Conservation (phyloP, 495 filamentous ascomycete species). For the Trichoderma orchidacearum region DNA sequence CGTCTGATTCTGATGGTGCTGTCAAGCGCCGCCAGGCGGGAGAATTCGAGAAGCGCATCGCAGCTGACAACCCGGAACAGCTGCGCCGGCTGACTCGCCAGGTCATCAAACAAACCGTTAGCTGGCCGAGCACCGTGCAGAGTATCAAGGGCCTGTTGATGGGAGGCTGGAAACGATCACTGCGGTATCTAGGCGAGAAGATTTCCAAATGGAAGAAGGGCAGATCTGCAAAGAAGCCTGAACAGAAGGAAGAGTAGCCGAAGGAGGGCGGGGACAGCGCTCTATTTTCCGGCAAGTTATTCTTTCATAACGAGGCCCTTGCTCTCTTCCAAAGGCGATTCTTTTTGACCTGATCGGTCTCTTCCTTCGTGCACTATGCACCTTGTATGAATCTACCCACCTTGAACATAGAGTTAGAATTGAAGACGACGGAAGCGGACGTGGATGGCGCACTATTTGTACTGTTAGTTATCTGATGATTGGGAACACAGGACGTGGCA, state of each 20-base stretch:
- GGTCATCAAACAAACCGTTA: conserved; percentile 74
- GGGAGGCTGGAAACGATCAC: conserved; percentile 51
- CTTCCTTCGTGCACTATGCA: too few relatives aligned
- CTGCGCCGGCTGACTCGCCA: conserved; percentile 51
- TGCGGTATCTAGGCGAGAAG: conserved; percentile 76
- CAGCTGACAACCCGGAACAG: conserved; percentile 45
- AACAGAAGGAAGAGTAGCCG: background rate
- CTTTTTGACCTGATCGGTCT: too few relatives aligned
- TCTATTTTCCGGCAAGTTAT: too few relatives aligned
- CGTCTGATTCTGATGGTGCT: conserved; percentile 51
- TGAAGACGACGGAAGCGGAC: too few relatives aligned
- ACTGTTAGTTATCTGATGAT: too few relatives aligned
- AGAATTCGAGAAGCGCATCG: conserved; percentile 75
- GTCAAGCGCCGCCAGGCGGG: conserved; percentile 67
- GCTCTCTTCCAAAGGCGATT: too few relatives aligned
- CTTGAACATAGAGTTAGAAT: too few relatives aligned
- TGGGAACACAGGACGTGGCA: too few relatives aligned
- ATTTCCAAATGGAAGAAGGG: conserved; percentile 51
- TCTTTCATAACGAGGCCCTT: too few relatives aligned
- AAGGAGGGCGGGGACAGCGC: too few relatives aligned
- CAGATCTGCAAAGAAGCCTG: conserved; percentile 2
- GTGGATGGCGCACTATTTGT: too few relatives aligned
- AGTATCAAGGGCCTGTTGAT: conserved; percentile 70
- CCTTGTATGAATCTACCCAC: too few relatives aligned
- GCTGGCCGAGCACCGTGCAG: conserved; percentile 81